A percentile compares a stretch with the other conserved stretches of the same genome.
Conservation (phyloP, 495 filamentous ascomycete species). For the Letharia lupina region DNA sequence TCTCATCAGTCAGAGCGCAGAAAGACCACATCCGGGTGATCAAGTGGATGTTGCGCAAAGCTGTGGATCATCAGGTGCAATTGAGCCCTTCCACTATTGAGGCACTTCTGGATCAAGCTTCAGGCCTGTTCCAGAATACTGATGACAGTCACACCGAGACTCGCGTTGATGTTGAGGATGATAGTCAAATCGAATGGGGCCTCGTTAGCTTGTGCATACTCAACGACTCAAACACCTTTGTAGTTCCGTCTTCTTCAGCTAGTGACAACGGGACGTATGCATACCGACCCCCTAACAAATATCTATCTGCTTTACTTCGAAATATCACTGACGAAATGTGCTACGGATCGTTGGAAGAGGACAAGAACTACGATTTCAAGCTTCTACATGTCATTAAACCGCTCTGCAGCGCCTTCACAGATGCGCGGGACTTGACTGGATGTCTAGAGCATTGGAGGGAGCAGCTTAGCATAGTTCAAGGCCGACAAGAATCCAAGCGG, state of each 20-base stretch:
- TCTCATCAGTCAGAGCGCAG: slow-evolving; percentile 1
- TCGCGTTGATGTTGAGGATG: slow-evolving; percentile 9
- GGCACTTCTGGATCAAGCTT: slow-evolving; percentile 31
- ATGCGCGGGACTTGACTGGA: slow-evolving; percentile 53
- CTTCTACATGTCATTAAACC: slow-evolving; percentile 41
- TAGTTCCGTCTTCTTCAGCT: slow-evolving; percentile 28
- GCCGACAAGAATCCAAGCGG: not conserved
- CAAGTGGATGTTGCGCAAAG: slow-evolving; percentile 34
- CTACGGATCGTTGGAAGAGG: slow-evolving; percentile 2
- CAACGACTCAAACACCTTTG: slow-evolving; percentile 61
- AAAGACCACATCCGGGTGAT: slow-evolving; percentile 24
- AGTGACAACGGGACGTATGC: not conserved
- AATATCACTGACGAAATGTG: slow-evolving; percentile 28
- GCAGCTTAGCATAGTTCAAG: slow-evolving; percentile 39
- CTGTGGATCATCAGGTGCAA: slow-evolving; percentile 30
- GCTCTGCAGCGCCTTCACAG: slow-evolving; percentile 53
- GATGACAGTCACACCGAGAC: slow-evolving; percentile 5
- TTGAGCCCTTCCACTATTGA: slow-evolving; percentile 26
- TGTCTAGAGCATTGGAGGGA: slow-evolving; percentile 62
- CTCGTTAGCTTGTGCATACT: slow-evolving; percentile 53
- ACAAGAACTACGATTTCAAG: slow-evolving; percentile 5
- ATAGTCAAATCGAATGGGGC: slow-evolving; percentile 47
- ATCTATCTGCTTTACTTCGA: slow-evolving; percentile 37
- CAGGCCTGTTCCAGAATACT: slow-evolving; percentile 34
- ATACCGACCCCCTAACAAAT: slow-evolving; percentile 25